These are phyloP conservation scores for Marchantia polymorpha DNA, from an alignment of 225 moss, liverwort and hornwort species.

Conservation along the genomic window DNA sequence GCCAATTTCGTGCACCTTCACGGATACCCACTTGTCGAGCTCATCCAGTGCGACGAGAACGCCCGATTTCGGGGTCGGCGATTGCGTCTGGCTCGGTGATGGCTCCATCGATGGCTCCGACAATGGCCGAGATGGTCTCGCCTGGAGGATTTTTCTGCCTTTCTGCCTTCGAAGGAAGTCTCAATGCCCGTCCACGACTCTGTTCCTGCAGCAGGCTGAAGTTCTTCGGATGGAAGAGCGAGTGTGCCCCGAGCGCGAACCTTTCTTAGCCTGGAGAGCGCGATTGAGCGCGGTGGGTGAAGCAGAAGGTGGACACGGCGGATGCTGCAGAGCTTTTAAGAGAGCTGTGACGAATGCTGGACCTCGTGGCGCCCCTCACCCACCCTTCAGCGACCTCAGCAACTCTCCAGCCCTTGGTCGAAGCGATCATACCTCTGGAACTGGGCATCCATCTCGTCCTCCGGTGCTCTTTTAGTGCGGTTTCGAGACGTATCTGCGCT, in stretches of 20 bases:
- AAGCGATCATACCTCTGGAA: no score
- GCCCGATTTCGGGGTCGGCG: not conserved
- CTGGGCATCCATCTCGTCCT: no score
- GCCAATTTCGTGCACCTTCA: slow-evolving; percentile 52
- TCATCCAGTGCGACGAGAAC: slow-evolving; percentile 23
- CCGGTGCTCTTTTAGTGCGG: no score
- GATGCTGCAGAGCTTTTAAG: no score
- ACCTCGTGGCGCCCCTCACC: no score
- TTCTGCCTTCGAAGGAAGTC: not conserved
- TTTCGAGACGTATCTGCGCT: no score
- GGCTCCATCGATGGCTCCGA: slow-evolving; percentile 13
- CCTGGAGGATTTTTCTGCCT: not conserved
- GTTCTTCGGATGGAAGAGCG: not conserved
- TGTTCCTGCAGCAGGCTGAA: not conserved
- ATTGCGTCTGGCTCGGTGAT: not conserved
- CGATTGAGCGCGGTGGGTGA: not conserved
- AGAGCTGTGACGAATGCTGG: no score
- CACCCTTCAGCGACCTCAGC: no score
- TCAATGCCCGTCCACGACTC: not conserved
- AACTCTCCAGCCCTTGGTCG: no score
- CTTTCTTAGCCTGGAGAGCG: not conserved
- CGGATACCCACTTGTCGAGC: slow-evolving; percentile 57
- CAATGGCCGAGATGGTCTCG: not conserved
- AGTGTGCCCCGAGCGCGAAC: not conserved
- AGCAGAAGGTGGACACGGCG: no score